phyloP scores from a whole-genome alignment of 306 rosid species.

The Cicer bijugum region DNA sequence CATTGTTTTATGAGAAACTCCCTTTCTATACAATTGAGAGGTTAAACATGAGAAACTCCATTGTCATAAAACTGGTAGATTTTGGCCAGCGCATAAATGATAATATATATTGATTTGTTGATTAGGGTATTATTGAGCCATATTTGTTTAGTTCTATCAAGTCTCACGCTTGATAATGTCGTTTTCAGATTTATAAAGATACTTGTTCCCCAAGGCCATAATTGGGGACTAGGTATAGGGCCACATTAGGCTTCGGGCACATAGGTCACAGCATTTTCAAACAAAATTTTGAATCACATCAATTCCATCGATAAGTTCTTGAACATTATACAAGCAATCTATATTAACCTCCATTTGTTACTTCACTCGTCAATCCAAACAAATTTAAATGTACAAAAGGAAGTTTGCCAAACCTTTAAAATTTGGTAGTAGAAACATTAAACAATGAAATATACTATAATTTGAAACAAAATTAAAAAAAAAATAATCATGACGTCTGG shows the following conservation, averaged over 20 bases:
- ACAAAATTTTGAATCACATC: not conserved
- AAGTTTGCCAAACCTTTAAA: conserved; percentile 60
- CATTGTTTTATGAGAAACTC: not conserved
- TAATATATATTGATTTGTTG: not conserved
- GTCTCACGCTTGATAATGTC: not conserved
- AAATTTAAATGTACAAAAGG: conserved; percentile 58
- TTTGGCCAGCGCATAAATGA: not conserved
- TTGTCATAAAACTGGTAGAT: not conserved
- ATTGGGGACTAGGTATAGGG: not conserved
- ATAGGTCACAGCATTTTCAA: not conserved
- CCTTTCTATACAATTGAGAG: not conserved
- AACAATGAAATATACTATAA: conserved; percentile 43
- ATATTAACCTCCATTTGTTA: conserved; percentile 33
- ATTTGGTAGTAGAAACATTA: conserved; percentile 50
- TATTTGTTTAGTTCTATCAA: not conserved
- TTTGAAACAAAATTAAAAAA: conserved; percentile 16
- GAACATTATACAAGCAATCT: conserved; percentile 30
- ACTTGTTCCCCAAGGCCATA: not conserved
- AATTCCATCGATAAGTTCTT: not conserved
- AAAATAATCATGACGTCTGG: conserved; percentile 53
- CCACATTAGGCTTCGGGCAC: not conserved
- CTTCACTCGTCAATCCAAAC: conserved; percentile 51
- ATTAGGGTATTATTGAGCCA: not conserved
- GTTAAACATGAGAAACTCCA: not conserved
- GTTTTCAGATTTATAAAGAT: conserved; percentile 12